phyloP scores from a whole-genome alignment of 192 early-diverging fungal genomes.

The Entomortierella beljakovae region DNA sequence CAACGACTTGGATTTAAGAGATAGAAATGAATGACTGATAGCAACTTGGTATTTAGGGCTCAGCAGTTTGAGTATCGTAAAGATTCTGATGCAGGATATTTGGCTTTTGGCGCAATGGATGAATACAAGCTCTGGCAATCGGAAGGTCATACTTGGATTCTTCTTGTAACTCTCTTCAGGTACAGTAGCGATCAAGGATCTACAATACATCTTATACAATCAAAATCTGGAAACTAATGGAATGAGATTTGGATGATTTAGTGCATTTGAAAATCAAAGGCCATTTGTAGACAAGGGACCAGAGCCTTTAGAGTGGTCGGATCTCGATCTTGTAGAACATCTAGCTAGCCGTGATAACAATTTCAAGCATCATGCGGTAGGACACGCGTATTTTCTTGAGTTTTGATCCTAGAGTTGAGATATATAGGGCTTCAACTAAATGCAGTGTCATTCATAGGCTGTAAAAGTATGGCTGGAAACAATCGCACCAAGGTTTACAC shows the following conservation, averaged over 20 bases:
- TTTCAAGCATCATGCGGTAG: slow-evolving; percentile 36
- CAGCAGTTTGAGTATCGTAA: slow-evolving; percentile 25
- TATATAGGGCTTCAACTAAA: not conserved
- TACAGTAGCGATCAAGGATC: slow-evolving; percentile 4
- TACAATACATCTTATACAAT: not conserved
- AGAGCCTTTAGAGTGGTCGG: slow-evolving; percentile 22
- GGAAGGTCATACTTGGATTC: slow-evolving; percentile 41
- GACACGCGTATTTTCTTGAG: not conserved
- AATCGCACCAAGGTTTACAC: slow-evolving; percentile 22
- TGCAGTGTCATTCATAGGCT: slow-evolving; percentile 10
- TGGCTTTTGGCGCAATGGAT: slow-evolving; percentile 2
- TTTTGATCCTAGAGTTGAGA: not conserved
- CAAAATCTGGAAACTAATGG: not conserved
- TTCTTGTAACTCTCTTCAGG: slow-evolving; percentile 31
- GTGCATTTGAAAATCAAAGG: slow-evolving; percentile 13
- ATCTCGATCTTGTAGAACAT: slow-evolving; percentile 39
- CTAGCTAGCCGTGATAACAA: slow-evolving; percentile 23
- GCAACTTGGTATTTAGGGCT: slow-evolving; percentile 7
- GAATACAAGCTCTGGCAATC: slow-evolving; percentile 47
- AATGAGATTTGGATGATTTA: not conserved
- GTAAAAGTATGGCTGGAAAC: slow-evolving; percentile 46
- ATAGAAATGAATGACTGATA: not conserved
- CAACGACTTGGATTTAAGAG: too few relatives aligned
- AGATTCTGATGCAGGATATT: slow-evolving; percentile 22
- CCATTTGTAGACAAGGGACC: slow-evolving; percentile 26